Evolutionary conservation across 768 basidiomycete species (phyloP).

Genomic region (Brasilioporus rufonigricans): DNA sequence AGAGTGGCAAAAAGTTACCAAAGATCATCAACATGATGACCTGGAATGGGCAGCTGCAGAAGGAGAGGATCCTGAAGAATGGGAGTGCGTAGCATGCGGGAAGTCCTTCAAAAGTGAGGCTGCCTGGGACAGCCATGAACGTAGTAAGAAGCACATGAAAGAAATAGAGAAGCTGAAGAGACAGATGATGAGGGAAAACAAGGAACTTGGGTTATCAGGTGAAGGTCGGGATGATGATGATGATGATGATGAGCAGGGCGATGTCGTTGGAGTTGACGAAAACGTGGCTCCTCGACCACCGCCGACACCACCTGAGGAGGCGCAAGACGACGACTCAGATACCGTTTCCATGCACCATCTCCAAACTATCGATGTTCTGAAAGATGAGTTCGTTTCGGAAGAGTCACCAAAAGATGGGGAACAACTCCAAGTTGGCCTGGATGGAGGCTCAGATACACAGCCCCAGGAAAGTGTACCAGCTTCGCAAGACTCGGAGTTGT

Average conservation of each 20-base stretch:
- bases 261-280: conserved; percentile 10
- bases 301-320: conserved; percentile 9
- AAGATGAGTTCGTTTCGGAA: conserved; percentile 8
- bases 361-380: background rate
- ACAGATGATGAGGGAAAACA: conserved; percentile 77
- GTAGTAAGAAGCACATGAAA: conserved; percentile 91
- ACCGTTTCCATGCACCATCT: background rate
- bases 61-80: conserved; percentile 71
- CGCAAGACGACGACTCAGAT: conserved; percentile 2
- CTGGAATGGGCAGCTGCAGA: conserved; percentile 75
- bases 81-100: conserved; percentile 94
- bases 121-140: conserved; percentile 94
- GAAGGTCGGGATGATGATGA: conserved; percentile 32
- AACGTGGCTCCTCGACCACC: conserved; percentile 11
- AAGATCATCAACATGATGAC: conserved; percentile 39
- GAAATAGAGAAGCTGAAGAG: conserved; percentile 76
- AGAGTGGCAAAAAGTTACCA: conserved; percentile 79
- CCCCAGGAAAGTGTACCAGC: conserved; percentile 1
- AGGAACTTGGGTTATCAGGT: conserved; percentile 53
- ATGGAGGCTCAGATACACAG: background rate
- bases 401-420: conserved; percentile 5
- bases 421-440: conserved; percentile 6
- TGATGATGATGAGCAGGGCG: background rate
- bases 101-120: conserved; percentile 90
- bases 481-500: conserved; percentile 37